These are phyloP conservation scores for Zelopaecilomyces penicillatus DNA, from an alignment of 2,329 filamentous ascomycete species.

Conservation along the genomic window DNA sequence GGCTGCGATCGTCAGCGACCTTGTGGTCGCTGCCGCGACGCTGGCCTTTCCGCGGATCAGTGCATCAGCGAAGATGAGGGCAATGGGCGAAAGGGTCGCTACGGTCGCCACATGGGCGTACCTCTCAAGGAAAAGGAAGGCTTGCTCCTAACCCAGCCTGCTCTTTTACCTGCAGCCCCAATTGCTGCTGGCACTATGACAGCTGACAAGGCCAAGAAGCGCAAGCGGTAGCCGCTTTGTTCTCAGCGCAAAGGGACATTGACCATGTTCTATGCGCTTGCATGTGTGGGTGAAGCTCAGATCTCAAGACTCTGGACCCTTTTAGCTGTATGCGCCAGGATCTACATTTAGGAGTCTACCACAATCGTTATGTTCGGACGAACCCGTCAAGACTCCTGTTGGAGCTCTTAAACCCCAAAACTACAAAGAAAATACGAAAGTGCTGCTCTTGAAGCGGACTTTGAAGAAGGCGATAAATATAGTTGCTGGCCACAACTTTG, in stretches of 20 bases:
- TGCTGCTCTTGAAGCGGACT: too few relatives aligned
- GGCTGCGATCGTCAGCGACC: conserved; percentile 94
- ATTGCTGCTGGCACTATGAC: conserved; percentile 24
- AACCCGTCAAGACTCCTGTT: too few relatives aligned
- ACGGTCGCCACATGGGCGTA: conserved; percentile 64
- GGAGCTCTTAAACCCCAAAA: too few relatives aligned
- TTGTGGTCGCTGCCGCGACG: conserved; percentile 91
- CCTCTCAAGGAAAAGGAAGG: conserved; percentile 52
- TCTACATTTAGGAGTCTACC: too few relatives aligned
- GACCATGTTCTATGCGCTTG: conserved; percentile 2
- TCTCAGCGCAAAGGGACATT: not conserved
- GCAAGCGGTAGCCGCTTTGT: conserved; percentile 42
- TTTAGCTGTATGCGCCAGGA: too few relatives aligned
- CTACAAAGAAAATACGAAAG: too few relatives aligned
- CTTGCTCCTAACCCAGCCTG: conserved; percentile 26
- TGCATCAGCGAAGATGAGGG: conserved; percentile 97
- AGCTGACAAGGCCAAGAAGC: conserved; percentile 52
- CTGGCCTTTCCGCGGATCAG: conserved; percentile 83
- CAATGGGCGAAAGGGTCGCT: conserved; percentile 92
- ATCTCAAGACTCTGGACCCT: too few relatives aligned
- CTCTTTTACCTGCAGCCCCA: conserved; percentile 36
- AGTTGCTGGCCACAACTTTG: not conserved
- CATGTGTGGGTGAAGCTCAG: not conserved
- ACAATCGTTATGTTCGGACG: too few relatives aligned
- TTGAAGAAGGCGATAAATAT: too few relatives aligned